phyloP scores from a whole-genome alignment of 2,329 filamentous ascomycete species.

The Parasarocladium wereldwijsianum region DNA sequence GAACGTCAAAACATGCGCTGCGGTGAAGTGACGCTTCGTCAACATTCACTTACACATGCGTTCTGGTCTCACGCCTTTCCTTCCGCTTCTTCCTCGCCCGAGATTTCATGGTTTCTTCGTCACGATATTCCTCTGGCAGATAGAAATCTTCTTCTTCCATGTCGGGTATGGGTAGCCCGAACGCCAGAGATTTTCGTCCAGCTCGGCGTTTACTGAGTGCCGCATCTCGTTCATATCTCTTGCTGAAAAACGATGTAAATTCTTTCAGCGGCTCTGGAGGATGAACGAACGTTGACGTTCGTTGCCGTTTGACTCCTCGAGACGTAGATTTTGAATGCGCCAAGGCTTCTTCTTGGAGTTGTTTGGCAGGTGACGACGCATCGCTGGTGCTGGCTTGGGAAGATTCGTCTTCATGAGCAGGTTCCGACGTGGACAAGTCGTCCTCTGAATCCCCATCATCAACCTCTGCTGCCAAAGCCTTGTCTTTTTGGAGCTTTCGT shows the following conservation, averaged over 20 bases:
- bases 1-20: no score
- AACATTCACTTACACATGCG: no score
- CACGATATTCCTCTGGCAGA: slow-evolving; percentile 49
- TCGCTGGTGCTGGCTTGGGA: slow-evolving; percentile 44
- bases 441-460: slow-evolving; percentile 20
- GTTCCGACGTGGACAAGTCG: slow-evolving; percentile 11
- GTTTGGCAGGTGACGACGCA: slow-evolving; percentile 38
- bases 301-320: slow-evolving; percentile 1
- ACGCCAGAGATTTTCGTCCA: slow-evolving; percentile 58
- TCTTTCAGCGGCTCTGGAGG: slow-evolving; percentile 34
- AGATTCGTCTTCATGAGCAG: slow-evolving; percentile 25
- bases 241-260: slow-evolving; percentile 77
- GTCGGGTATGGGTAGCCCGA: slow-evolving; percentile 70
- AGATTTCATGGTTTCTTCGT: slow-evolving; percentile 39
- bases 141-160: slow-evolving; percentile 56
- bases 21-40: no score
- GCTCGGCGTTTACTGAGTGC: slow-evolving; percentile 63
- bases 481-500: slow-evolving; percentile 62
- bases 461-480: slow-evolving; percentile 20
- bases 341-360: slow-evolving; percentile 59
- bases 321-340: slow-evolving; percentile 17
- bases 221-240: slow-evolving; percentile 64
- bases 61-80: slow-evolving; percentile 37
- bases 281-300: slow-evolving; percentile 8
- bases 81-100: slow-evolving; percentile 49